A percentile compares a stretch with the other conserved stretches of the same genome.
phyloP scores from a whole-genome alignment of 2,329 filamentous ascomycete genomes.

The Cladorrhinum sp. region DNA sequence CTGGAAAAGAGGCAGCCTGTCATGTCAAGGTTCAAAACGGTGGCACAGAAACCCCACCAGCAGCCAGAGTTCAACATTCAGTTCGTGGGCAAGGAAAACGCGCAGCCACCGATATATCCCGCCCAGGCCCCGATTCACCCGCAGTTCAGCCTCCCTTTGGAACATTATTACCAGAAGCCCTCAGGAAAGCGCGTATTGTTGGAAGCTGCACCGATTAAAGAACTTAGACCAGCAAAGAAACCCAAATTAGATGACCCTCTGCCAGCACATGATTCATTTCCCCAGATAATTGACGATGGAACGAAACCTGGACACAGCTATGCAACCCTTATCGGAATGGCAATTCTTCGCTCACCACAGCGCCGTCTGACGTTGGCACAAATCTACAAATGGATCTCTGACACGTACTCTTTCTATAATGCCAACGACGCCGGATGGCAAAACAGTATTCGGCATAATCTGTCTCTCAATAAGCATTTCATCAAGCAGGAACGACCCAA shows the following conservation, averaged over 20 bases:
- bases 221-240: constrained; percentile 66
- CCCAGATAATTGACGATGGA: constrained; percentile 78
- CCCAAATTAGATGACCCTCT: constrained; percentile 59
- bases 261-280: constrained; percentile 76
- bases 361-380: constrained; percentile 85
- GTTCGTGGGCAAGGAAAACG: constrained; percentile 54
- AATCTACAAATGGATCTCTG: constrained; percentile 99
- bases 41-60: constrained; percentile 48
- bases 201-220: constrained; percentile 71
- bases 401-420: constrained; percentile 85
- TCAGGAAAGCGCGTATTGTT: constrained; percentile 61
- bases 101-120: constrained; percentile 50
- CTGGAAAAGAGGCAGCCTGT: constrained; percentile 63
- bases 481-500: constrained; percentile 94
- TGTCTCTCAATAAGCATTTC: constrained; percentile 95
- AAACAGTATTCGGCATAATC: constrained; percentile 97
- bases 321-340: constrained; percentile 93
- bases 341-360: constrained; percentile 81
- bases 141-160: constrained; percentile 48
- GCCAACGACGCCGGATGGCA: constrained; percentile 89
- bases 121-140: constrained; percentile 40
- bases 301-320: constrained; percentile 90
- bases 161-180: constrained; percentile 52
- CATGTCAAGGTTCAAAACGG: constrained; percentile 58
- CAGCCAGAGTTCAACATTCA: constrained; percentile 40